Conservation (phyloP, 768 basidiomycete species). For the Asterophora parasitica region DNA sequence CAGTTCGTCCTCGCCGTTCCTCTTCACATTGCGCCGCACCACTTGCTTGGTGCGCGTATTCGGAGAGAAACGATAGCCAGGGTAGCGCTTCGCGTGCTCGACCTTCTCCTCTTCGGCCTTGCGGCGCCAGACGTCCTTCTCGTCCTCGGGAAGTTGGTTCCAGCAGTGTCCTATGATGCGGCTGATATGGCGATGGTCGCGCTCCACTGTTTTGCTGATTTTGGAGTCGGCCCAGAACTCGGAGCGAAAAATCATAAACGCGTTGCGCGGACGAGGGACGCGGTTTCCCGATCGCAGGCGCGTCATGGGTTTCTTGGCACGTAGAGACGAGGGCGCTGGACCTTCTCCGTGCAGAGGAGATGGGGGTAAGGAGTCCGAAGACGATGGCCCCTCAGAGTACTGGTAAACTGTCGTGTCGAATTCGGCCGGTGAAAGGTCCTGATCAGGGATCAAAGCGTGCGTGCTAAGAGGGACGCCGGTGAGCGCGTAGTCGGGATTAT, state of each 20-base stretch:
- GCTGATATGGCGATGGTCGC: conserved; percentile 55
- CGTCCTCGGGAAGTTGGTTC: conserved; percentile 45
- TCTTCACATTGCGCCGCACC: conserved; percentile 46
- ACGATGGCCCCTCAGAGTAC: conserved; percentile 13
- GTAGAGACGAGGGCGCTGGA: conserved; percentile 1
- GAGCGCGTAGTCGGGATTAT: conserved; percentile 4
- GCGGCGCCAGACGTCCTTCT: conserved; percentile 47
- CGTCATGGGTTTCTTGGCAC: conserved; percentile 14
- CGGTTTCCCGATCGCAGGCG: conserved; percentile 38
- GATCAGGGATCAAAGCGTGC: conserved; percentile 6
- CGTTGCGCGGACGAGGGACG: conserved; percentile 77
- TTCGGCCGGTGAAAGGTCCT: conserved; percentile 1
- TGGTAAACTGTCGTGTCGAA: conserved; percentile 9
- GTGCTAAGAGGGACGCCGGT: not conserved
- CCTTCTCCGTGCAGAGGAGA: conserved; percentile 5
- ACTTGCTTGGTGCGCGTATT: conserved; percentile 37
- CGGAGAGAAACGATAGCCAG: conserved; percentile 53
- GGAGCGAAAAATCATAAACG: conserved; percentile 73
- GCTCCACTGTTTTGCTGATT: conserved; percentile 43
- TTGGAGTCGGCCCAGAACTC: conserved; percentile 52
- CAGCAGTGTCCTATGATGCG: conserved; percentile 52
- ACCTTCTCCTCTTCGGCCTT: conserved; percentile 49
- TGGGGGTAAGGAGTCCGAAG: conserved; percentile 9
- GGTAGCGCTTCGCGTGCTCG: conserved; percentile 43
- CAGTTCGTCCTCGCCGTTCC: conserved; percentile 44